Evolutionary conservation across 2,329 filamentous ascomycete species (phyloP), one percentile per base, ranked within the genome.

Genomic region (Pyricularia grisea): DNA sequence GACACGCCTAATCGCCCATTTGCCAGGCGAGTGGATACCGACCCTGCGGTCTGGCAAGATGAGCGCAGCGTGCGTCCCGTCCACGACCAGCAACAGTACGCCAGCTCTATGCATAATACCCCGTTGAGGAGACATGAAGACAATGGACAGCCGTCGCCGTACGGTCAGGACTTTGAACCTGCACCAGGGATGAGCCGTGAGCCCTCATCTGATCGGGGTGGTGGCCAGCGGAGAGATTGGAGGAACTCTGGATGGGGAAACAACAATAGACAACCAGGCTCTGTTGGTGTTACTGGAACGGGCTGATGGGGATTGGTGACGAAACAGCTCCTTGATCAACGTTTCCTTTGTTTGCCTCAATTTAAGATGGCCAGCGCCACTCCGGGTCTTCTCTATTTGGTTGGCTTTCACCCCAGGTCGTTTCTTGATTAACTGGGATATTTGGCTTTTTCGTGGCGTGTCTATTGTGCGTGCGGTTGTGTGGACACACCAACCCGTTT

Each of bases 51-150:
- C 5, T 93, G 90, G 89, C 90, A 93, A 74, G 91, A 92, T 76
- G 93, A 97, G 78, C 90, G 88, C 72, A 93, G 91, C 66, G 93
- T 94, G 60, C 88, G 93, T 66, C 91, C 94, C 70, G 88, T 97
- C 42, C 86, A 88, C 73, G 87, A 75, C 75, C 65, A 77, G 77
- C 42, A 71, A 72, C n/a, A 77, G 50, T 61, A 61, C 58, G 58
- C 58, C 6, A 61, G 58, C 58, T 61, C 58, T 10, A 61, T 61
- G 58, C 58, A 61, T n/a, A 61, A 61, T 27, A 61, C 58, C 58
- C 58, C 58, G 4, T 12, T 27, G n/a, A 23, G 58, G 58, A 61
- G 58, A 12, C 80, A 80, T 4, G 83, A 82, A 60, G 80, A 82
- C 30, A 61, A 61, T 12, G 77, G 76, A 27, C 80, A 81, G 60